Percentiles rank a stretch among this genome's conserved stretches.
phyloP scores from a whole-genome alignment of 306 rosid genomes.

The Pterocarpus santalinus region DNA sequence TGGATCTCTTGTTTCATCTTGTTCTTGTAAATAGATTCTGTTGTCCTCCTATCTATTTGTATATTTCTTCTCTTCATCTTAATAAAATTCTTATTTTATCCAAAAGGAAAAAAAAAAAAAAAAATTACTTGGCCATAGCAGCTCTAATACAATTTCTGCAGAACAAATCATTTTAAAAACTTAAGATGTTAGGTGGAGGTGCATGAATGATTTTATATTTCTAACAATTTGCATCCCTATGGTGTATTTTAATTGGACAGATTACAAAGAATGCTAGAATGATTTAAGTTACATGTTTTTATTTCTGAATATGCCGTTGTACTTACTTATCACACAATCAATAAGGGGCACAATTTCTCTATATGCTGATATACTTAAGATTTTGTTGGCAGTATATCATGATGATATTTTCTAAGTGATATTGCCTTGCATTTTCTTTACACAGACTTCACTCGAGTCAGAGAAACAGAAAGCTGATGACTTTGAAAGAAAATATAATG shows the following conservation, averaged over 20 bases:
- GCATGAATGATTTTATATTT: constrained; percentile 2
- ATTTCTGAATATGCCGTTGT: constrained; percentile 37
- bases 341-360: constrained; percentile 32
- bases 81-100: neutral
- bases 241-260: constrained; percentile 13
- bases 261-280: constrained; percentile 24
- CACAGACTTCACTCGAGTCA: constrained; percentile 61
- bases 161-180: constrained; percentile 8
- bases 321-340: constrained; percentile 40
- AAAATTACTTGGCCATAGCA: neutral
- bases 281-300: constrained; percentile 23
- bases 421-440: constrained; percentile 45
- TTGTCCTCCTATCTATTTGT: neutral
- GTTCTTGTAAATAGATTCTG: neutral
- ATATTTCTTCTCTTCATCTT: neutral
- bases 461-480: constrained; percentile 70
- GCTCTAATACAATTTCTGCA: constrained; percentile 10
- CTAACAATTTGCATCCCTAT: constrained; percentile 9
- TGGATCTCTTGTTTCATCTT: neutral
- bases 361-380: constrained; percentile 43
- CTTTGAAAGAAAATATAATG: constrained; percentile 71
- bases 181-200: constrained; percentile 7
- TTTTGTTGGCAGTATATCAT: constrained; percentile 30
- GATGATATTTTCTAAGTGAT: constrained; percentile 44
- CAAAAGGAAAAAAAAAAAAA: neutral